Conservation (phyloP, 2,329 filamentous ascomycete species). For the Penicillium corylophilum region DNA sequence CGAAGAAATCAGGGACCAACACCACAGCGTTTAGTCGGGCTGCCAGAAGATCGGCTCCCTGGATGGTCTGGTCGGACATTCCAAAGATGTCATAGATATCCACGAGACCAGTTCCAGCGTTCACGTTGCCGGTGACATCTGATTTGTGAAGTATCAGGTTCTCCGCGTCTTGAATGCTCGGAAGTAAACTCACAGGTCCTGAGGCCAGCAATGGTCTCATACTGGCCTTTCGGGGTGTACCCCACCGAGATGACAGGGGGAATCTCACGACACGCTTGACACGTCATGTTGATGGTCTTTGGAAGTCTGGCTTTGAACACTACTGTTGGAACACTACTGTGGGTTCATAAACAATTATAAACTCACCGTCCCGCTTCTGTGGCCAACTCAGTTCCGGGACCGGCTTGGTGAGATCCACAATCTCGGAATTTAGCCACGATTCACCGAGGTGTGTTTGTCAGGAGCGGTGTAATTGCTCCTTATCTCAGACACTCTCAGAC, state of each 20-base stretch:
- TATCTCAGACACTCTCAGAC: background rate
- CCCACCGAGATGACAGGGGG: conserved; percentile 57
- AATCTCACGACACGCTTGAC: conserved; percentile 34
- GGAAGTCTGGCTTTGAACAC: background rate
- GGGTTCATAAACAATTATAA: background rate
- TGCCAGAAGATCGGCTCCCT: conserved; percentile 61
- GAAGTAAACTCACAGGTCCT: conserved; percentile 50
- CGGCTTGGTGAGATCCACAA: conserved; percentile 1
- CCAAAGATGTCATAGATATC: conserved; percentile 68
- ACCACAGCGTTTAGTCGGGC: conserved; percentile 40
- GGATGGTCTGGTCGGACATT: conserved; percentile 63
- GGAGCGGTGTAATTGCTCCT: too few species aligned
- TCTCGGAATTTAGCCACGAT: background rate
- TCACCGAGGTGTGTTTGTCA: too few species aligned
- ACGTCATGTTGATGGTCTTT: conserved; percentile 20
- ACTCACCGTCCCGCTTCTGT: background rate
- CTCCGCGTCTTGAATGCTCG: background rate
- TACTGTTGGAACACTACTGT: too few species aligned
- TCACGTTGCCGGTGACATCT: conserved; percentile 49
- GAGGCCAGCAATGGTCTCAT: conserved; percentile 56
- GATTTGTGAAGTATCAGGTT: background rate
- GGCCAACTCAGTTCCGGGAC: background rate
- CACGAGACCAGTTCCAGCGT: conserved; percentile 57
- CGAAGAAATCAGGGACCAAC: conserved; percentile 45
- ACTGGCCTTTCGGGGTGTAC: conserved; percentile 57